Percentiles rank a stretch among this genome's conserved stretches.
Conservation (phyloP, 2,329 filamentous ascomycete genomes). For the Pseudodiploospora longispora region DNA sequence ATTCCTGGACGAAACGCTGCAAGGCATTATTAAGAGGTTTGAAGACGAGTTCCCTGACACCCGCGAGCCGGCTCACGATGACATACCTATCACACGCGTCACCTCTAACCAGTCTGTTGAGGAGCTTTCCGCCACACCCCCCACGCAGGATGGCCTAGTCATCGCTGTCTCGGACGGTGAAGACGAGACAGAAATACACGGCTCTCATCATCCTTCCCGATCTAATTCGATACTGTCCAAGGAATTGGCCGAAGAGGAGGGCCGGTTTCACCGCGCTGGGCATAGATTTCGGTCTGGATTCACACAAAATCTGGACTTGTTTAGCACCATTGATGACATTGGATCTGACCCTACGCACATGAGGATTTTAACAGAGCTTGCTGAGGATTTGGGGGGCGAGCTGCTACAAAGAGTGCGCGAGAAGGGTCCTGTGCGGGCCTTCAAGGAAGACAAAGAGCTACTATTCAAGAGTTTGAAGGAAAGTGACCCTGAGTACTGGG, state of each 20-base stretch:
- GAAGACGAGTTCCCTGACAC: constrained; percentile 95
- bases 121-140: constrained; percentile 16
- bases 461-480: constrained; percentile 44
- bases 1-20: constrained; percentile 81
- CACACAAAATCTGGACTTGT: constrained; percentile 42
- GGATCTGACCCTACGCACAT: constrained; percentile 42
- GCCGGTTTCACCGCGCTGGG: constrained; percentile 45
- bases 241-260: constrained; percentile 49
- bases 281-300: constrained; percentile 49
- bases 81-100: not conserved
- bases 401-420: constrained; percentile 46
- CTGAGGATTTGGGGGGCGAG: constrained; percentile 55
- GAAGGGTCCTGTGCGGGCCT: constrained; percentile 52
- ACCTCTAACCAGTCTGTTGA: constrained; percentile 9
- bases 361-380: constrained; percentile 50
- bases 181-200: constrained; percentile 38
- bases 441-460: constrained; percentile 49
- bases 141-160: constrained; percentile 25
- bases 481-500: constrained; percentile 59
- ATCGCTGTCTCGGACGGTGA: constrained; percentile 38
- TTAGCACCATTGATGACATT: constrained; percentile 42
- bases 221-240: constrained; percentile 47
- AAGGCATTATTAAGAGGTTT: constrained; percentile 89
- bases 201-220: constrained; percentile 35
- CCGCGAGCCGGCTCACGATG: constrained; percentile 31